Evolutionary conservation across 495 filamentous ascomycete species (phyloP).

Genomic region (Hyaloscypha bicolor): DNA sequence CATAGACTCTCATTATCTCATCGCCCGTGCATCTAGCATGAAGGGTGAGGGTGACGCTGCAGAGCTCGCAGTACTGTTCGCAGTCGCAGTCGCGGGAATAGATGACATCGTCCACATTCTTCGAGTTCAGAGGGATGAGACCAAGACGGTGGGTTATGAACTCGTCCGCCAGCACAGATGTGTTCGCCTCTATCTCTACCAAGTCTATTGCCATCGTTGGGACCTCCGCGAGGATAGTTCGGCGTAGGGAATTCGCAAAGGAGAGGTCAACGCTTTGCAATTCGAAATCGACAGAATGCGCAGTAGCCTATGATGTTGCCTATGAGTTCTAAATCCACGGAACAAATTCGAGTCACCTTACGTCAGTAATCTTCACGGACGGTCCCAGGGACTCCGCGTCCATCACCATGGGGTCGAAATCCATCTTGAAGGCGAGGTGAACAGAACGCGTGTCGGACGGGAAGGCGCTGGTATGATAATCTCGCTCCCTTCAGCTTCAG

Average conservation of each 20-base stretch:
- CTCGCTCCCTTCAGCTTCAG: background rate
- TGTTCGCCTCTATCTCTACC: conserved; percentile 91
- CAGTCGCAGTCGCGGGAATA: conserved; percentile 97
- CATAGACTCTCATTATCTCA: conserved; percentile 88
- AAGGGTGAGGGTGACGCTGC: conserved; percentile 79
- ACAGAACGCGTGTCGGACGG: background rate
- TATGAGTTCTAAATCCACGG: conserved; percentile 21
- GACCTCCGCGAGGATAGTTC: conserved; percentile 90
- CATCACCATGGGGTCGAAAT: conserved; percentile 66
- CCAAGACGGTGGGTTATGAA: conserved; percentile 93
- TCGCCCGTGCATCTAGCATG: conserved; percentile 80
- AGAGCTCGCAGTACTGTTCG: conserved; percentile 87
- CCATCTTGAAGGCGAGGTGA: conserved; percentile 48
- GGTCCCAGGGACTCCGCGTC: conserved; percentile 66
- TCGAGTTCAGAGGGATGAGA: conserved; percentile 83
- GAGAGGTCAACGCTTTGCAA: conserved; percentile 78
- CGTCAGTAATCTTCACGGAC: conserved; percentile 71
- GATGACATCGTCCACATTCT: conserved; percentile 76
- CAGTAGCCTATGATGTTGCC: conserved; percentile 56
- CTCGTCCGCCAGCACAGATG: conserved; percentile 92
- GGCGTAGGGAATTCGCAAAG: conserved; percentile 93
- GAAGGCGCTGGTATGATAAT: background rate
- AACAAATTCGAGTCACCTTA: conserved; percentile 34
- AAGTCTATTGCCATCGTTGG: conserved; percentile 95
- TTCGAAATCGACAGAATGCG: conserved; percentile 76